Evolutionary conservation across 345 rosid genomes (phyloP), one percentile per base, ranked within the genome.

Genomic region (Populus alba): DNA sequence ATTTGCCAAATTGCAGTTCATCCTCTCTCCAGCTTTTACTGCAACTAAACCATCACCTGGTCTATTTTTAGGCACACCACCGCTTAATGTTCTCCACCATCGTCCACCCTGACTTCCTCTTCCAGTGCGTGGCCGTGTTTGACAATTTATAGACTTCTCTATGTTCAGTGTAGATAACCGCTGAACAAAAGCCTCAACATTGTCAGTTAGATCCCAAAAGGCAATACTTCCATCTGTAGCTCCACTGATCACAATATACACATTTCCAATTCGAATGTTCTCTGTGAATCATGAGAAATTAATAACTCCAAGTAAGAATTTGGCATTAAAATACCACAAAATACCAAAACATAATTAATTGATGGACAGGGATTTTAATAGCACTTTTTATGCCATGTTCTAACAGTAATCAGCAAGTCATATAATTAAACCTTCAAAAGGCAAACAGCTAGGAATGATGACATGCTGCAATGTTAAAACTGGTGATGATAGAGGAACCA

Each of bases 61-160:
- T 65, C 79, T 71, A 83, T 71, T 83, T 66, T 81, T 86, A 29
- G 77, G 76, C 43, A 67, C 63, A 71, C 77, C 77, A 59, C 78
- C 33, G 75, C 82, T 80, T 70, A 88, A 80, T 6, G 88, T 82
- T 84, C 89, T 86, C 97, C 97, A 89, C 88, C 90, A 85, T 78
- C 97, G 86, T 78, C 98, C 99, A 81, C 98, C 97, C 81, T 91
- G 98, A 83, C 97, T 96, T 86, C 98, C 98, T 80, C 99, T 90
- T 62, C 98, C 97, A 23, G 97, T 96, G 70, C 91, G 89, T 35
- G 99, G 98, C 67, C 97, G 88, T 86, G 86, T 88, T 76, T 85
- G 94, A 82, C 86, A 87, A 79, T 89, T 92, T 72, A 83, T 85
- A 75, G 88, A 84, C 51, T 87, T 89, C 72, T 86, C 93, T 33